Base-by-base conservation (phyloP, 345 rosid genomes). In the Brassica nigra region DNA sequence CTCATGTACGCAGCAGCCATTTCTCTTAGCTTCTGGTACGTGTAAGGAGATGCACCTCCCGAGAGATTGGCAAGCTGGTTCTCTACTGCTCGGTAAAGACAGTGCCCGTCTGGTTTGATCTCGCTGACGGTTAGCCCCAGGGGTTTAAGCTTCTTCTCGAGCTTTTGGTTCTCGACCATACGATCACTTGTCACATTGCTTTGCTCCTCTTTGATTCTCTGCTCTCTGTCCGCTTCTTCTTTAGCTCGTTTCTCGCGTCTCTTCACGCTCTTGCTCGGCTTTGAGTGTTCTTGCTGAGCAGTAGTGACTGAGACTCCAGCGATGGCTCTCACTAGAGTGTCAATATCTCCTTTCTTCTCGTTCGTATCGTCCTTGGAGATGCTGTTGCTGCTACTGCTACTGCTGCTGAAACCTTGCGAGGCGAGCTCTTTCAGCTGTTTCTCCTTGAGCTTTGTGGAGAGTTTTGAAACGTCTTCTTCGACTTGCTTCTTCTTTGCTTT, bases 401-500 rank as follows among this genome's bases (percentile, higher is more conserved):
- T 79, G 73, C 66, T 74, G 68, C 76, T 83, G 57, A 86, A 95
- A 42, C 98, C 98, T 61, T 89, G 78, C 0, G 95, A 86, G 79
- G 94, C 86, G 61, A 93, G 94, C 76, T 93, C 95, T 81, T 86
- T 74, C 8, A 94, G 85, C 15, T 95, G 99, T 62, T 83, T 93
- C 70, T 88, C 90, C 84, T 88, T 89, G 11, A 95, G 92, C 78
- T 90, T 79, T 0, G 89, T 23, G 18, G 97, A 93, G 28, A 88
- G 97, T 73, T 64, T 87, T 0, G 91, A 83, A 9, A 95, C 78
- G 76, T 93, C 95, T 79, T 95, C 98, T 81, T 91, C 98, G 20
- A 91, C 95, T 78, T 87, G 93, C 90, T 93, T 95, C 92, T 90
- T 93, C 90, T 95, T 91, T 8, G 98, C 90, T 78, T 95, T 95